phyloP scores from a whole-genome alignment of 2,329 filamentous ascomycete genomes.

The Aspergillus sclerotialis region DNA sequence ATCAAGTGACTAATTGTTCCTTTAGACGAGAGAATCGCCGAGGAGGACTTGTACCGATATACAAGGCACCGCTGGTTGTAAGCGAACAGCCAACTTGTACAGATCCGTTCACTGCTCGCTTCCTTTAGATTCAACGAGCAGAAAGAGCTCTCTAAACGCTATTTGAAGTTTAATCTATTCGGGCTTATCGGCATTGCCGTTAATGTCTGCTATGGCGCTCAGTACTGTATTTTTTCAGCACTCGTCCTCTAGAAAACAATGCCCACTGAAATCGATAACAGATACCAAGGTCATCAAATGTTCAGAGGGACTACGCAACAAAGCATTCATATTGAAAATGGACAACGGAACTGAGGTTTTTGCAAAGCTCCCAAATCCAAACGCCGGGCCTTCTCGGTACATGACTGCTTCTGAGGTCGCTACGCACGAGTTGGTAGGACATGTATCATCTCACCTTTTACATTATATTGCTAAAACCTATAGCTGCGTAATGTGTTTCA shows the following conservation, averaged over 20 bases:
- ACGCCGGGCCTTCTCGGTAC: conserved; percentile 26
- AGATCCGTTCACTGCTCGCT: not conserved
- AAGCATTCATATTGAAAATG: conserved; percentile 31
- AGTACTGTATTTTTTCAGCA: conserved; percentile 17
- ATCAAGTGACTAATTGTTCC: not conserved
- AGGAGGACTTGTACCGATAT: conserved; percentile 13
- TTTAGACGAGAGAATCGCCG: conserved; percentile 6
- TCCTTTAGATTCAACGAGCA: conserved; percentile 19
- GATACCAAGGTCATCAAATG: conserved; percentile 23
- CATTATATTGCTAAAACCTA: conserved; percentile 4
- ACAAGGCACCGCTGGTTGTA: conserved; percentile 14
- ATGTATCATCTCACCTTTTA: not conserved
- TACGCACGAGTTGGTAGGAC: conserved; percentile 17
- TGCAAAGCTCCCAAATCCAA: conserved; percentile 22
- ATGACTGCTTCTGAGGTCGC: conserved; percentile 18
- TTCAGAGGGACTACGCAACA: conserved; percentile 25
- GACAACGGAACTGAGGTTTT: conserved; percentile 22
- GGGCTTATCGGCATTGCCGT: conserved; percentile 19
- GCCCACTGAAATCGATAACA: too few relatives aligned
- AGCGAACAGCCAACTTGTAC: too few relatives aligned
- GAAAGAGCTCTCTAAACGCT: conserved; percentile 20
- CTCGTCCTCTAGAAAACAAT: too few relatives aligned
- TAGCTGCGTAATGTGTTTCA: conserved; percentile 15
- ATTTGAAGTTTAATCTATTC: conserved; percentile 21
- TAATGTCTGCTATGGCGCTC: conserved; percentile 17